These are phyloP conservation scores for Boletellus ananiceps DNA, from an alignment of 768 basidiomycete genomes.

Conservation along the genomic window DNA sequence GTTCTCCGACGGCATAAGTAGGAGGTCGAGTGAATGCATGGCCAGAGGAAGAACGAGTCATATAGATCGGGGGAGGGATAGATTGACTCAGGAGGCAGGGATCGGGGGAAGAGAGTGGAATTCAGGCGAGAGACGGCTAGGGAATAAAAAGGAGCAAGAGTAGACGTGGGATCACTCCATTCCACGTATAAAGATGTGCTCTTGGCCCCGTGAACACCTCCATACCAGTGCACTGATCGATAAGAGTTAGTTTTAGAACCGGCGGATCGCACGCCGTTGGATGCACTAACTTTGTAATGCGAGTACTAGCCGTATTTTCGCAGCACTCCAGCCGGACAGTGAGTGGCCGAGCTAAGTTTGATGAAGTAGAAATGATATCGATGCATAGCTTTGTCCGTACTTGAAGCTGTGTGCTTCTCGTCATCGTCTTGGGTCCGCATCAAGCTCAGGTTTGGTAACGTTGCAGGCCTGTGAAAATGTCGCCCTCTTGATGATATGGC, in stretches of 20 bases:
- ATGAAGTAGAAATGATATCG: background rate
- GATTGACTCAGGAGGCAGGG: background rate
- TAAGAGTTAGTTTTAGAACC: background rate
- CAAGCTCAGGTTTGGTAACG: too few relatives aligned
- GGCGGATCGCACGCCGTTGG: background rate
- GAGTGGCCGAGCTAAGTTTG: conserved; percentile 2
- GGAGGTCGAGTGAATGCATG: background rate
- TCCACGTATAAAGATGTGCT: conserved; percentile 7
- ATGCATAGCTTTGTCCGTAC: background rate
- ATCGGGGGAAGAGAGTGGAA: background rate
- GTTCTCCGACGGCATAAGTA: conserved; percentile 20
- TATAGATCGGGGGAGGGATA: background rate
- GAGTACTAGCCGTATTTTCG: background rate
- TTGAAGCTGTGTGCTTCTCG: conserved; percentile 8
- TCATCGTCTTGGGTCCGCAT: background rate
- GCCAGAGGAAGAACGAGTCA: conserved; percentile 1
- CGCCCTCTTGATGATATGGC: background rate
- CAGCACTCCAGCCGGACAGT: background rate
- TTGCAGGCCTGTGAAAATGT: background rate
- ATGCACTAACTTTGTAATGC: background rate
- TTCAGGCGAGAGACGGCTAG: background rate
- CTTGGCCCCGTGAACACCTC: background rate
- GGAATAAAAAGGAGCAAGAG: background rate
- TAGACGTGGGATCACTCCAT: conserved; percentile 8
- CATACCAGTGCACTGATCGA: conserved; percentile 8